phyloP scores from a whole-genome alignment of 345 rosid genomes.

The Corchorus olitorius region DNA sequence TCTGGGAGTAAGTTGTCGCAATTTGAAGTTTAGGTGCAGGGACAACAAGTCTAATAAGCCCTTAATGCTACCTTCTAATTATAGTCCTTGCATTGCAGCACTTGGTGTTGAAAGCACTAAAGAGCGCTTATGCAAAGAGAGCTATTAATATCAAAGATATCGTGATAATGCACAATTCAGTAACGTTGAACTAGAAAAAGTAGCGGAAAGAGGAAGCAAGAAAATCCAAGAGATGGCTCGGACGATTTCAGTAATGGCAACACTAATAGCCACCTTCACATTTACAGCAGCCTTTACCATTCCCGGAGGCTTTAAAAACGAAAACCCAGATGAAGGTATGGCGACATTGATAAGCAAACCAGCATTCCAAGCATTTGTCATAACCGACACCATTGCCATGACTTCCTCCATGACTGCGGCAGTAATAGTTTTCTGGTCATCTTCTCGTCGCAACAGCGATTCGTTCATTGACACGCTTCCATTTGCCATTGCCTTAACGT shows the following conservation, averaged over 20 bases:
- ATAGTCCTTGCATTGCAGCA: background rate
- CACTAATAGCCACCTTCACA: constrained; percentile 16
- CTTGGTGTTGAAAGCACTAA: background rate
- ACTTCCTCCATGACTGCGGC: constrained; percentile 14
- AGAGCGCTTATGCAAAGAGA: background rate
- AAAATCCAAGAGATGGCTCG: constrained; percentile 13
- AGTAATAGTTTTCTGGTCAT: constrained; percentile 11
- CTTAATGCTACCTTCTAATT: too few species aligned
- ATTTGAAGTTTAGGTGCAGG: too few species aligned
- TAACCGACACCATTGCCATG: constrained; percentile 12
- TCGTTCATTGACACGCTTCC: constrained; percentile 14
- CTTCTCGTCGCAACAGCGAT: background rate
- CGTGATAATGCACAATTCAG: background rate
- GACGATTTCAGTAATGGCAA: background rate
- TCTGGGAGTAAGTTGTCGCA: too few species aligned
- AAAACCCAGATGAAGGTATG: background rate
- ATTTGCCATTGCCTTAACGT: constrained; percentile 11
- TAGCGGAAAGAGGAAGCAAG: background rate
- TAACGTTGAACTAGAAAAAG: background rate
- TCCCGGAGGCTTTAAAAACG: background rate
- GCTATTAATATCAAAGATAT: constrained; percentile 1
- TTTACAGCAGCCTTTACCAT: constrained; percentile 8
- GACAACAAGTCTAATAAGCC: too few species aligned
- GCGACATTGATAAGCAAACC: background rate
- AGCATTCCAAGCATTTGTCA: constrained; percentile 13